Base-by-base conservation (phyloP, 306 rosid species). In the Oxytropis ochrocephala region DNA sequence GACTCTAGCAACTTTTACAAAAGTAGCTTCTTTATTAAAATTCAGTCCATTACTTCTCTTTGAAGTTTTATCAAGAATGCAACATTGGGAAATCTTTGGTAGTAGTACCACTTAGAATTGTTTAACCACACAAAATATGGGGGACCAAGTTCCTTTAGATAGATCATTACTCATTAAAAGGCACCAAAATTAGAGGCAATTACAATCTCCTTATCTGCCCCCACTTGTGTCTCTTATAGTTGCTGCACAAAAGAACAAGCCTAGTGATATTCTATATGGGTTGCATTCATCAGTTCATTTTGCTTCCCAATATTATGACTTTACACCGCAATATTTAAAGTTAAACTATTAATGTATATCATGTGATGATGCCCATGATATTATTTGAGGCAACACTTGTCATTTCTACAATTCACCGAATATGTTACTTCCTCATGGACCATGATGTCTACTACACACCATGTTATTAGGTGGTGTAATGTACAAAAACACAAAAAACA, bases 11-110 rank as follows among this genome's bases (percentile, higher is more conserved):
- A 38, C 74, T 72, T 78, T 78, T 42, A 27, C 8, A 42, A 72
- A 78, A 66, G 78, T 21, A 9, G 71, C 2, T 65, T 57, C 69
- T 65, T 72, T 66, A 19, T 39, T 65, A n/a, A 56, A 35, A 44
- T 4, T 33, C 55, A 29, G 43, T 39, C 8, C 58, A 21, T 32
- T 48, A n/a, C 78, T 72, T 78, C 50, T 64, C 36, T 65, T 38
- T 38, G 51, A 58, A 78, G 17, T 64, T 57, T 64, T 1, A 24
- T 1, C 29, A 47, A 38, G 39, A 47, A 5, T 12, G 12, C 36
- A 56, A 48, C 56, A 56, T 29, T 48, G n/a, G 36, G 0, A 24
- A 29, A 49, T 55, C 42, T 56, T 29, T 56, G 46, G 54, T 21
- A 21, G 27, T 21, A 21, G 27, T 12, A 35, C 9, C 13, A 8